Evolutionary conservation across 2,329 filamentous ascomycete genomes (phyloP), one percentile per base, ranked within the genome.

Genomic region (Raffaelea albimanens): DNA sequence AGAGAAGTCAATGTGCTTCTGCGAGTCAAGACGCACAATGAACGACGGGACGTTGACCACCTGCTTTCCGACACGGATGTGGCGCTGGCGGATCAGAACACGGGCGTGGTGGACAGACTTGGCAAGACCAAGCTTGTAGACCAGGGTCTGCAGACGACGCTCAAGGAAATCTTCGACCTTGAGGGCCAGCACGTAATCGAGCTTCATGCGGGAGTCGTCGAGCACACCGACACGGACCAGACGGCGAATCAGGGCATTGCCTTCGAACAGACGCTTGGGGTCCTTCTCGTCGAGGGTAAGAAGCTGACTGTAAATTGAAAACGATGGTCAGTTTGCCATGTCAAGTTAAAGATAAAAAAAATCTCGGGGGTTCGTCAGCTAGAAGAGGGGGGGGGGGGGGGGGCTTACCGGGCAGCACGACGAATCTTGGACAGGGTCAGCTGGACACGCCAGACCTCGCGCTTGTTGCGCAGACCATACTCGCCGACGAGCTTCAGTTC

Each of bases 1-100:
- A 56, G 93, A 81, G 72, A 98, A 97, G 81, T 98, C 93, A 66
- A 98, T 97, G 85, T 98, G 93, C 87, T 98, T 98, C 85, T 98
- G 93, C 65, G 90, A 96, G 81, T 98, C 93, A 67, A 98, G 88
- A 76, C 93, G 93, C 73, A 98, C 93, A 70, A 98, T 85, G 85
- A 95, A 98, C 48, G 91, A 97, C 58, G 93, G 93, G 53, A 98
- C 93, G 76, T 98, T 98, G 82, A 98, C 93, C 70, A 98, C 97
- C 82, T 98, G 93, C 87, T 98, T 98, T 76, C 93, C 93, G 69
- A 98, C 93, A 68, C 90, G 93, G 77, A 98, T 98, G 82, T 98
- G 93, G 69, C 93, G 86, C 82, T 98, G 93, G 72, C 88, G 89
- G 80, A 98, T 98, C 64, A 98, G 83, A 68, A 98, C 93, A 87